Percentiles rank a stretch among this genome's conserved stretches.
Conservation (phyloP, 2,329 filamentous ascomycete species). For the Penicillium sp. region DNA sequence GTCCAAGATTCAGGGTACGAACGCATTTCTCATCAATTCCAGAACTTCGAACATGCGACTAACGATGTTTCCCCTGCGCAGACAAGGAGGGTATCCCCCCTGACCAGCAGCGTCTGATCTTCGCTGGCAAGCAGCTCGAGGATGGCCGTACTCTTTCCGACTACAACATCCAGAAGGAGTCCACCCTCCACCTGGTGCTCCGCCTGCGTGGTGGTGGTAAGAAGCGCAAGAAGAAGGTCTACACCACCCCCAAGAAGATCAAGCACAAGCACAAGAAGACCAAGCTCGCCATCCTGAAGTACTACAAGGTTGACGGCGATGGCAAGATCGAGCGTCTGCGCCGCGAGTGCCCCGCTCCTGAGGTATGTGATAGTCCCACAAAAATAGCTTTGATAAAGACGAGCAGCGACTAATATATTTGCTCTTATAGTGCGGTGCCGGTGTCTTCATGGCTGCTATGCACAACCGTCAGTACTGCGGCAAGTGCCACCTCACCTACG, state of each 20-base stretch:
- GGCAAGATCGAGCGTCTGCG: conserved; percentile 99
- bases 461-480: conserved; percentile 98
- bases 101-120: conserved; percentile 99
- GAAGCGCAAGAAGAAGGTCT: conserved; percentile 99
- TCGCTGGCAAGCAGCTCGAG: conserved; percentile 99
- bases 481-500: conserved; percentile 70
- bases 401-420: conserved; percentile 36
- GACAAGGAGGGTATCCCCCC: conserved; percentile 99
- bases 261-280: conserved; percentile 99
- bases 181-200: conserved; percentile 95
- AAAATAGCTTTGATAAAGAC: background rate
- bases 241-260: conserved; percentile 99
- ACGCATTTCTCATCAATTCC: background rate
- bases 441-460: conserved; percentile 99
- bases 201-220: conserved; percentile 98
- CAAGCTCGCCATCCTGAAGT: conserved; percentile 99
- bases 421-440: conserved; percentile 80
- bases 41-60: background rate
- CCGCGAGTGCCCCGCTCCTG: conserved; percentile 92
- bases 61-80: conserved; percentile 47
- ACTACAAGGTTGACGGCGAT: conserved; percentile 99
- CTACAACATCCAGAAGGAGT: conserved; percentile 99
- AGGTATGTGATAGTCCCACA: conserved; percentile 59
- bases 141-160: conserved; percentile 98
- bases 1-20: conserved; percentile 80